Conservation (phyloP, 1,139 yeast species). For the Taphrina flavorubra region DNA sequence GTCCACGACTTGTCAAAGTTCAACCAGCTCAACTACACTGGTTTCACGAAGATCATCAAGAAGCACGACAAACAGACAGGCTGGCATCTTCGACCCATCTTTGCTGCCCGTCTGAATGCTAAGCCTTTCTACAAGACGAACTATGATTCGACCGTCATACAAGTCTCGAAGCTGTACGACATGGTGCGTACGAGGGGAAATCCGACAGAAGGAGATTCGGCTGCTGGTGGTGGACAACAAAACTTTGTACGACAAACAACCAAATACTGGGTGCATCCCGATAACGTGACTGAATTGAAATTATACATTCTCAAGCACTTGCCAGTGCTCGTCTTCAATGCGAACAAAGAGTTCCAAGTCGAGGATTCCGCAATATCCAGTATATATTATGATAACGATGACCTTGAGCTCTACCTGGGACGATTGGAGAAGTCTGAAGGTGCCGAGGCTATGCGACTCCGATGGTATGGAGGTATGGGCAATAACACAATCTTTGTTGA, state of each 20-base stretch:
- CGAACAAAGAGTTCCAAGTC: conserved; percentile 90
- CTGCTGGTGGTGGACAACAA: conserved; percentile 98
- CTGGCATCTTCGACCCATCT: conserved; percentile 84
- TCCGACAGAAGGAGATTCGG: conserved; percentile 89
- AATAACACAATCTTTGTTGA: conserved; percentile 92
- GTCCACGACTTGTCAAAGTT: conserved; percentile 96
- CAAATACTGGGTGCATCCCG: conserved; percentile 98
- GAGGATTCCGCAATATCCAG: conserved; percentile 97
- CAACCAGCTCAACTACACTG: conserved; percentile 89
- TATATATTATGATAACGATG: conserved; percentile 87
- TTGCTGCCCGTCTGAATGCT: conserved; percentile 87
- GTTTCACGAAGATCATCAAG: conserved; percentile 85
- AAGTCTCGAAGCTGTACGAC: conserved; percentile 85
- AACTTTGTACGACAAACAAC: conserved; percentile 98
- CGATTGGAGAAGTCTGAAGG: conserved; percentile 96
- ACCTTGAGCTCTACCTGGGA: conserved; percentile 89
- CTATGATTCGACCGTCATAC: conserved; percentile 85
- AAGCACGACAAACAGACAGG: conserved; percentile 92
- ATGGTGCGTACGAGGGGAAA: conserved; percentile 93
- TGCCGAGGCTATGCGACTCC: conserved; percentile 95
- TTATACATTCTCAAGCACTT: conserved; percentile 88
- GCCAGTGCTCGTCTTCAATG: conserved; percentile 94
- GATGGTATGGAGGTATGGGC: conserved; percentile 99
- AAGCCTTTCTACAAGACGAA: conserved; percentile 96
- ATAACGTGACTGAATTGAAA: conserved; percentile 95